These are phyloP conservation scores for Didymella arachidicola DNA, from an alignment of 2,329 filamentous ascomycete species.

Conservation along the genomic window DNA sequence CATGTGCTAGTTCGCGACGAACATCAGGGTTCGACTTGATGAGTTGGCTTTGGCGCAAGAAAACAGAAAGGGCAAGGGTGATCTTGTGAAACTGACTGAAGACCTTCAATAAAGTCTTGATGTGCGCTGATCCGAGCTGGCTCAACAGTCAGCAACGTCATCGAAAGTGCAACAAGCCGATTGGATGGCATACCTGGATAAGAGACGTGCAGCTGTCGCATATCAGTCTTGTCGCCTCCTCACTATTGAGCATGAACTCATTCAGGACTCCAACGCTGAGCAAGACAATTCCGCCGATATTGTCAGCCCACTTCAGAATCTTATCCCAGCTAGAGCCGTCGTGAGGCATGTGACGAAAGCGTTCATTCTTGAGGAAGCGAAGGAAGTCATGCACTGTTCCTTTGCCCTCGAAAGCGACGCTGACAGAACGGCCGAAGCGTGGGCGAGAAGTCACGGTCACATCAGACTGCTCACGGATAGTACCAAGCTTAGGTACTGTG, in stretches of 20 bases:
- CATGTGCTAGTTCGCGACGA: slow-evolving; percentile 31
- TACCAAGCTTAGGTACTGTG: slow-evolving; percentile 23
- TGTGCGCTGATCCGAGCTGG: slow-evolving; percentile 29
- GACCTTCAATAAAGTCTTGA: slow-evolving; percentile 27
- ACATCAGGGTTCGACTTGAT: slow-evolving; percentile 30
- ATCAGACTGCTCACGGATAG: slow-evolving; percentile 21
- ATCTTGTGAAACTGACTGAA: slow-evolving; percentile 35
- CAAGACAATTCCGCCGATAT: slow-evolving; percentile 48
- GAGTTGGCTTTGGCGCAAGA: slow-evolving; percentile 27
- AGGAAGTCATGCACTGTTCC: slow-evolving; percentile 41
- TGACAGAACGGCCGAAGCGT: slow-evolving; percentile 25
- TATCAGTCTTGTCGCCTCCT: slow-evolving; percentile 52
- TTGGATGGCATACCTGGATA: slow-evolving; percentile 48
- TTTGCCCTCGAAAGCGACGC: slow-evolving; percentile 33
- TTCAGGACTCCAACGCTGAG: slow-evolving; percentile 42
- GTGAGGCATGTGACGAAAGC: slow-evolving; percentile 51
- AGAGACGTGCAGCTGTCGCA: slow-evolving; percentile 54
- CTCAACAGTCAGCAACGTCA: neutral
- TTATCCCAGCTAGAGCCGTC: slow-evolving; percentile 53
- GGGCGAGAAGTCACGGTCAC: slow-evolving; percentile 16
- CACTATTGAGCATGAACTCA: slow-evolving; percentile 44
- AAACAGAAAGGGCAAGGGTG: slow-evolving; percentile 27
- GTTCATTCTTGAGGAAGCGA: slow-evolving; percentile 46
- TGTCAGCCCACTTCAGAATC: slow-evolving; percentile 53
- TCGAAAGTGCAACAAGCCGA: neutral